Conservation (phyloP, 257 asterid genomes). For the Solanum megistacrolobum region DNA sequence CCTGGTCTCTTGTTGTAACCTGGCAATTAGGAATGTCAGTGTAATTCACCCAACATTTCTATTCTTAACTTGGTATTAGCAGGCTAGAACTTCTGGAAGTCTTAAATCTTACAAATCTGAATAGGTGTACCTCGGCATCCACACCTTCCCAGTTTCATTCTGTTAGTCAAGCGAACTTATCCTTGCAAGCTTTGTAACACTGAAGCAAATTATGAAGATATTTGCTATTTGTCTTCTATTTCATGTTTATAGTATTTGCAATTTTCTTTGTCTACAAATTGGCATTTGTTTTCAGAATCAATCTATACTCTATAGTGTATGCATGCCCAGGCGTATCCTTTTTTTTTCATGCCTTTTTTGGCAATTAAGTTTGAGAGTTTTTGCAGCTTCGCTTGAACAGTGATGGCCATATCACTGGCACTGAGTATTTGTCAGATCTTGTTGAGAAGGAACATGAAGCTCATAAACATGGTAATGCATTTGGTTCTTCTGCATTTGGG, state of each 20-base stretch:
- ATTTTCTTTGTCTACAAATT: background rate
- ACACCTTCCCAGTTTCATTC: background rate
- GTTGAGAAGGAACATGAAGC: conserved; percentile 80
- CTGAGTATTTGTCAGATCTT: conserved; percentile 86
- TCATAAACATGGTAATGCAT: conserved; percentile 72
- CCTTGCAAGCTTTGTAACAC: background rate
- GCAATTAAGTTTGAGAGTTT: conserved; percentile 5
- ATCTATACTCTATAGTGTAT: background rate
- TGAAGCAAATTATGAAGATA: background rate
- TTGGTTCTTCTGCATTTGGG: conserved; percentile 1
- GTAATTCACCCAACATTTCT: background rate
- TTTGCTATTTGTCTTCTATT: background rate
- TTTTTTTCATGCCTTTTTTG: background rate
- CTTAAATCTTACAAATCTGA: background rate
- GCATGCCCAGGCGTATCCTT: background rate
- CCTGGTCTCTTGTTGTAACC: background rate
- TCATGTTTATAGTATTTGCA: background rate
- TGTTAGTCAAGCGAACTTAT: background rate
- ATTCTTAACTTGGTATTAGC: background rate
- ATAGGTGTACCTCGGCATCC: background rate
- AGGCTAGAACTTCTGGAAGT: background rate
- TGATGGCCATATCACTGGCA: conserved; percentile 71
- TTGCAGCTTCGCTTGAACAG: conserved; percentile 82
- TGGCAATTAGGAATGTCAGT: background rate
- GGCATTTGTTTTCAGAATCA: background rate